Evolutionary conservation across 768 basidiomycete species (phyloP), one percentile per base, ranked within the genome.

Genomic region (Arthromyces matolae): DNA sequence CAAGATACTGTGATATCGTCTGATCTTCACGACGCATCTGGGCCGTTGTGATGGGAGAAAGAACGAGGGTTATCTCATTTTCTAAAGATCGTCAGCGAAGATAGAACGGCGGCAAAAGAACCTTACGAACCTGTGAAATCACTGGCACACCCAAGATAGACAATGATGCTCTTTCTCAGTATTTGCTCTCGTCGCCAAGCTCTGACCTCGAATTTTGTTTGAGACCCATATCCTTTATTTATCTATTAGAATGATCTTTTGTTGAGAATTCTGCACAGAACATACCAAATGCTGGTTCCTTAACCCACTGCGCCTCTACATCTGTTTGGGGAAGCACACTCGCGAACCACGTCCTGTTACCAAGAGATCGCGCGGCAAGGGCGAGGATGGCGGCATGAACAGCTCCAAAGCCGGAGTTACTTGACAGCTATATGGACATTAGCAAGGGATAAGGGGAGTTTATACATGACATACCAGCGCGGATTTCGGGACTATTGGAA

Each of bases 381-480:
- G 78, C 73, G 8, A 93, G 71, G 29, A 94, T 79, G 1, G 89
- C 85, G 1, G 81, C 72, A 59, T 98, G 94, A 37, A 95, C 78
- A 0, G 83, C 81, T 3, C 94, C 94, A 59, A 91, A 95, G 4
- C 89, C 88, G 1, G 89, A 78, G 51, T 78, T 83, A 19, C 80
- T 73, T n/a, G 80, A 76, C 39, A 74, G 62, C 80, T 82, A 47
- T 14, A 23, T 4, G 12, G 51, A 41, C 27, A 48, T 16, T 20
- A n/a, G 13, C 47, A 33, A 42, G 16, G 19, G n/a, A 34, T 3
- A 10, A 14, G 10, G 13, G n/a, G 46, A 40, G 12, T 4, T 24
- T 9, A 3, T 22, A 34, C 33, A 36, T 23, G 14, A 72, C 85
- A 60, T 52, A 90, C 93, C 63, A 95, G 63, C 56, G 95, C 93